Evolutionary conservation across 2,329 filamentous ascomycete species (phyloP).

Genomic region (Emericellopsis cladophorae): DNA sequence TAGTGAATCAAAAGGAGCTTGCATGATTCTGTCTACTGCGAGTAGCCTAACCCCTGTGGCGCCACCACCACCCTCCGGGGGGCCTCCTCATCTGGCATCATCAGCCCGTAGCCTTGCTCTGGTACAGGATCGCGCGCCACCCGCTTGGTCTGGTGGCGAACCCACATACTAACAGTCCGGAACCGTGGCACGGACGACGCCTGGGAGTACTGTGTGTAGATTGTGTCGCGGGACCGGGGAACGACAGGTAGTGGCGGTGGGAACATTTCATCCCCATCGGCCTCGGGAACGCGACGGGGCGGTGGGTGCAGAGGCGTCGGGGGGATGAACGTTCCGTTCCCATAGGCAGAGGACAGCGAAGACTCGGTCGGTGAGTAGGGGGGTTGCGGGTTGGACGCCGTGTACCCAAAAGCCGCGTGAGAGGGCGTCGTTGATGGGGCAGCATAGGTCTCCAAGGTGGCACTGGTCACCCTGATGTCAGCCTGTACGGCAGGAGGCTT

Average conservation of each 20-base stretch:
- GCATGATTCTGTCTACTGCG: background rate
- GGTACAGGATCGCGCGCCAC: slow-evolving; percentile 26
- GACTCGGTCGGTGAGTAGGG: slow-evolving; percentile 1
- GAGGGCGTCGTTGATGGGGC: background rate
- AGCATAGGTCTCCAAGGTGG: background rate
- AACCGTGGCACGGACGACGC: slow-evolving; percentile 45
- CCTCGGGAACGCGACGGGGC: slow-evolving; percentile 11
- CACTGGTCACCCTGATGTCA: background rate
- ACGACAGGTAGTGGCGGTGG: slow-evolving; percentile 3
- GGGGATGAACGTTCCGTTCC: slow-evolving; percentile 40
- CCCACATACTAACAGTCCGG: slow-evolving; percentile 49
- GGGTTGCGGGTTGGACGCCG: background rate
- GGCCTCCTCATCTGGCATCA: slow-evolving; percentile 36
- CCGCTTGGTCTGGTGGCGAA: slow-evolving; percentile 47
- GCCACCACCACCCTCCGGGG: slow-evolving; percentile 26
- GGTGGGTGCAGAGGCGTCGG: slow-evolving; percentile 19
- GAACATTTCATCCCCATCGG: slow-evolving; percentile 3
- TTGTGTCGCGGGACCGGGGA: slow-evolving; percentile 27
- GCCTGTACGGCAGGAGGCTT: background rate
- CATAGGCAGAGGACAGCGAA: slow-evolving; percentile 52
- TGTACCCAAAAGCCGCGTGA: slow-evolving; percentile 1
- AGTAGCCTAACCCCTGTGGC: slow-evolving; percentile 2
- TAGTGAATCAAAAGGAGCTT: background rate
- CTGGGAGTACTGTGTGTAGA: slow-evolving; percentile 27
- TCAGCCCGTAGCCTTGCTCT: slow-evolving; percentile 34